Base-by-base conservation (phyloP, 108 stramenopile genomes). In the Pinguiococcus pyrenoidosus region DNA sequence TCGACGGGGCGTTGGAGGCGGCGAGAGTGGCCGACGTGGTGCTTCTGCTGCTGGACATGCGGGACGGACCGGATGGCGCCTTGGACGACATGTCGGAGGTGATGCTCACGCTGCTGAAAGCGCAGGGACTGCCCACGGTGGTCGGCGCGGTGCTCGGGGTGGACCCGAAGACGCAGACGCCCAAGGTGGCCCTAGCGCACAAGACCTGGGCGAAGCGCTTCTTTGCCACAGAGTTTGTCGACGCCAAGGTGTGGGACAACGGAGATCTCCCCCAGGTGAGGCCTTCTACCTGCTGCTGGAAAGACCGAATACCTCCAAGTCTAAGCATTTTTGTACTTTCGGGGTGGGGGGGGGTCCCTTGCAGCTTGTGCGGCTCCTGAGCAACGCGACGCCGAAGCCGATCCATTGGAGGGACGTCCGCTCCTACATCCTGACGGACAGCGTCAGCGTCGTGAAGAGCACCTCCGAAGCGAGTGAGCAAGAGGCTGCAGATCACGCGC, bases 71-170 rank as follows among this genome's bases (percentile, higher is more conserved):
- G 12, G 65, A 56, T 21, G 49, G 32, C 29, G 56, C 50, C 13
- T 24, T 70, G 13, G 60, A 23, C 27, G 56, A 64, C 50, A 57
- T 76, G 21, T 87, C 87, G 10, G 87, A 90, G 56, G 66, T 81
- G 45, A 73, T 87, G 8, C 54, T 96, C 53, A 55, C 81, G n/a
- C 82, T 86, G 4, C 44, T 94, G 49, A 93, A 94, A 64, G 81
- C 83, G 13, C 84, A 87, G 56, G 96, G 92, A n/a, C 51, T 92
- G 23, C 91, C 96, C 4, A 67, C 84, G 16, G 69, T 81, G 9
- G 68, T 87, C n/a, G 87, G 87, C 20, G 51, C 87, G 47, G 37
- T 89, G 9, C 64, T 64, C 38, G 63, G 66, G 30, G 37, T 71
- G 68, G 46, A 79, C 62, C 51, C 23, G 43, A 66, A 32, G 1